Evolutionary conservation across 2,329 filamentous ascomycete genomes (phyloP), one percentile per base, ranked within the genome.

Genomic region (Fusarium chaquense): DNA sequence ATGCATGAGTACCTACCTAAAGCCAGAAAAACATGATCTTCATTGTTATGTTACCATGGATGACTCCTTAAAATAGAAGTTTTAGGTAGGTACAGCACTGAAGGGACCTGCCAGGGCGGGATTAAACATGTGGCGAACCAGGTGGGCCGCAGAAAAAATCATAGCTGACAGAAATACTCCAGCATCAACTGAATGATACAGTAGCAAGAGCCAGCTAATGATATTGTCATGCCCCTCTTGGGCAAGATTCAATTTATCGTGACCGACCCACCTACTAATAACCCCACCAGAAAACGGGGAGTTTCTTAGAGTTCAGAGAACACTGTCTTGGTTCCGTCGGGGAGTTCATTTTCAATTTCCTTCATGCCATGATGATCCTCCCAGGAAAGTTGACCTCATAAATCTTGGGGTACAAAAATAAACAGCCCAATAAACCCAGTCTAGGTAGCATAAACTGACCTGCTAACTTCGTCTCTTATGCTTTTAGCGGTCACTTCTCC

Each of bases 241-340:
- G 24, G 24, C 24, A 13, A 43, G 24, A 26, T 24, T 26, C 6
- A 44, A 44, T 44, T 18, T 44, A 18, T 28, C 41, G 9, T 44
- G 13, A 18, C 41, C 41, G 22, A 12, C 41, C 41, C 41, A 44
- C 41, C 41, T 36, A 32, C 33, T 41, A 52, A 67, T 41, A 52
- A 67, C 58, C 69, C 72, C 72, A 69, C 72, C 40, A 51, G 20
- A 53, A 61, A 45, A 63, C 72, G 70, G 70, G 69, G 71, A 74
- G 65, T 69, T 70, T 50, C 64, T 55, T 61, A 63, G 61, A 57
- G 63, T 58, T 62, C 50, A 46, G 57, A 49, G 40, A 28, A 58
- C 63, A 46, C 26, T 46, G 33, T 58, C 49, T 46, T 53, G 57
- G 50, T 65, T 64, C 58, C 33, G 28, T 49, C 55, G 66, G 62